A percentile compares a stretch with the other conserved stretches of the same genome.
Conservation (phyloP, 352 stramenopile genomes). For the Globisporangium parvum region DNA sequence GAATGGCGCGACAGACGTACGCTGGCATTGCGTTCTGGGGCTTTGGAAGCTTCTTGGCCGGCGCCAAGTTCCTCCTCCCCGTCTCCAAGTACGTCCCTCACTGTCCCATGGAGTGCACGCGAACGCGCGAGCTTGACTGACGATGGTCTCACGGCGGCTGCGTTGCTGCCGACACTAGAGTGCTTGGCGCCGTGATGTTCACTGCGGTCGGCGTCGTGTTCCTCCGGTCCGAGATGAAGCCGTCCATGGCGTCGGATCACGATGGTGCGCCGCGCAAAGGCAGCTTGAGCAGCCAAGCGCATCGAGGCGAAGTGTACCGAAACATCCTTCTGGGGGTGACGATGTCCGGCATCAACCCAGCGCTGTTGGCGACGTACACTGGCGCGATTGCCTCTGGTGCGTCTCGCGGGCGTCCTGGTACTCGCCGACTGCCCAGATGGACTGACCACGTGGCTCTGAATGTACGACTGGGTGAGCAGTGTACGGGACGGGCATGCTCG, state of each 20-base stretch:
- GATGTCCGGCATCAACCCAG: slow-evolving; percentile 86
- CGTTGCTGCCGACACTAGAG: slow-evolving; percentile 27
- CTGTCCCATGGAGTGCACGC: too few species aligned
- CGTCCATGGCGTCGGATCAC: slow-evolving; percentile 53
- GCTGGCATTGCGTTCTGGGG: slow-evolving; percentile 86
- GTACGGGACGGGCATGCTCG: slow-evolving; percentile 80
- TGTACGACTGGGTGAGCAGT: slow-evolving; percentile 28
- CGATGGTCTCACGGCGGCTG: not conserved
- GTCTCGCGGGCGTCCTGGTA: not conserved
- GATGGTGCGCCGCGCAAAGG: slow-evolving; percentile 45
- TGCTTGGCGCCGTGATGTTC: slow-evolving; percentile 83
- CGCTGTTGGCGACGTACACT: slow-evolving; percentile 81
- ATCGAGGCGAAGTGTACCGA: slow-evolving; percentile 59
- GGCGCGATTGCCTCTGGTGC: slow-evolving; percentile 81
- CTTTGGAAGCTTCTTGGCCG: slow-evolving; percentile 84
- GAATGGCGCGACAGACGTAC: slow-evolving; percentile 49
- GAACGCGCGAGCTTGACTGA: too few species aligned
- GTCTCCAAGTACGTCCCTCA: slow-evolving; percentile 83
- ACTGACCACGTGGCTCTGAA: not conserved
- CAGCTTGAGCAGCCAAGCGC: slow-evolving; percentile 23
- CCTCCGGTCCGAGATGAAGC: slow-evolving; percentile 74
- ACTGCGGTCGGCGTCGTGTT: slow-evolving; percentile 78
- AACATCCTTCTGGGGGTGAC: slow-evolving; percentile 83
- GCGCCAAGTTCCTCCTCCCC: slow-evolving; percentile 75
- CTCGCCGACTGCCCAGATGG: not conserved